Conservation (phyloP, 176 grass and related monocot genomes). For the Luzula sylvatica region DNA sequence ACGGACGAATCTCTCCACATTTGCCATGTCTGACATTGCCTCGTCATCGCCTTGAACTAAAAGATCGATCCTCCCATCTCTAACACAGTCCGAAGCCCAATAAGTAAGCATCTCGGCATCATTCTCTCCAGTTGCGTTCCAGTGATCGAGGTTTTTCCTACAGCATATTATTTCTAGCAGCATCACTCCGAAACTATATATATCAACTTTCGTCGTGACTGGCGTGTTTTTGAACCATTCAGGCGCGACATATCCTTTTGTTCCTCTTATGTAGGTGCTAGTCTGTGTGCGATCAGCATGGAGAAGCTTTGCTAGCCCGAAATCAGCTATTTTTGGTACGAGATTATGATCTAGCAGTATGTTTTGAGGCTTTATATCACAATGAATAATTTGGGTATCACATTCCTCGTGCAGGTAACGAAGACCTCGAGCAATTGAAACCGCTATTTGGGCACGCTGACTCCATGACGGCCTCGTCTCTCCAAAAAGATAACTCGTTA, state of each 20-base stretch:
- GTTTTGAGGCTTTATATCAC: constrained; percentile 53
- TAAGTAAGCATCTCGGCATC: constrained; percentile 42
- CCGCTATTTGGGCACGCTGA: constrained; percentile 33
- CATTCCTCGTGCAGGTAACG: constrained; percentile 76
- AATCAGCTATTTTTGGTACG: constrained; percentile 67
- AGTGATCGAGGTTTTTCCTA: constrained; percentile 38
- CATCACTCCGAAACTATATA: constrained; percentile 87
- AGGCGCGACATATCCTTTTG: constrained; percentile 69
- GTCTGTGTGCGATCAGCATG: constrained; percentile 55
- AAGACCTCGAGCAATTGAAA: constrained; percentile 49
- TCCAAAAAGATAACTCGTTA: background rate
- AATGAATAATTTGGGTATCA: constrained; percentile 72
- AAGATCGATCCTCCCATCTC: constrained; percentile 34
- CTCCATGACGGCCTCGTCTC: constrained; percentile 15
- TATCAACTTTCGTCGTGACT: constrained; percentile 58
- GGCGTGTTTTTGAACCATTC: constrained; percentile 77
- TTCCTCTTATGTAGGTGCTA: constrained; percentile 65
- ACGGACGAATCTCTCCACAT: constrained; percentile 40
- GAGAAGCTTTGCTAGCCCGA: constrained; percentile 60
- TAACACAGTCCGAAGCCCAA: constrained; percentile 49
- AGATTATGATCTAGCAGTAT: constrained; percentile 35
- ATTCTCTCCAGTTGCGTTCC: constrained; percentile 12
- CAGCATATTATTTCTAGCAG: constrained; percentile 65
- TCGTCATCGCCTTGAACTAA: constrained; percentile 46
- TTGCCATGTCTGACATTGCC: constrained; percentile 9